Evolutionary conservation across 805 yeast genomes (phyloP), one percentile per base, ranked within the genome.

Genomic region (Groenewaldozyma tartarivorans): DNA sequence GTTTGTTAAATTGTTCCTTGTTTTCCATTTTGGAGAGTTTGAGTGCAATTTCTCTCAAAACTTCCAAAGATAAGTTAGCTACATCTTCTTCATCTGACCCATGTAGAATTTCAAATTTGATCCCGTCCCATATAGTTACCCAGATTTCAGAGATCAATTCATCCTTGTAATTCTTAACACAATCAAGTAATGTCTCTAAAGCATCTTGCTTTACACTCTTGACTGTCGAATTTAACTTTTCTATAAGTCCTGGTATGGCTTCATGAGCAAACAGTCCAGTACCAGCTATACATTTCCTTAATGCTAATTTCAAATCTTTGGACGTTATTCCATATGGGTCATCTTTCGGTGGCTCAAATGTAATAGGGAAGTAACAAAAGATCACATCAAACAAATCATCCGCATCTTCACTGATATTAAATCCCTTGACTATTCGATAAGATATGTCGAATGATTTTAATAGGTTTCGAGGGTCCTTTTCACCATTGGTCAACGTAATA

Each of bases 301-400:
- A 64, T 4, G 74, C 69, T 7, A 52, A 34, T 54, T 84, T 85
- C 49, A 94, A 66, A 40, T 86, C 82, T 1, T 69, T 73, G 1
- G 86, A 75, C 0, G 95, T 76, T 48, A 86, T 82, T 47, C 79
- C 76, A 57, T 87, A 86, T 0, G 92, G 88, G 52, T 90, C 95
- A 57, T 84, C 84, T 49, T 71, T 67, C 3, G 97, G 95, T 1
- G 97, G 95, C 43, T 78, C 79, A 63, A 94, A 92, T 1, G 96
- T 82, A 33, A 92, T 88, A 9, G 99, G 99, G 64, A 90, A 92
- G 63, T 92, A 92, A 60, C 98, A 92, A 57, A 90, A 94, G 32
- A 85, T 68, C 27, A 82, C 75, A 56, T 92, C 98, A 56, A 88
- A 94, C 44, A 92, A 58, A 6, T 83, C 85, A 48, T 81, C 80